Percentiles rank a stretch among this genome's conserved stretches.
Evolutionary conservation across 768 basidiomycete species (phyloP).

Genomic region (Termitomyces sp.): DNA sequence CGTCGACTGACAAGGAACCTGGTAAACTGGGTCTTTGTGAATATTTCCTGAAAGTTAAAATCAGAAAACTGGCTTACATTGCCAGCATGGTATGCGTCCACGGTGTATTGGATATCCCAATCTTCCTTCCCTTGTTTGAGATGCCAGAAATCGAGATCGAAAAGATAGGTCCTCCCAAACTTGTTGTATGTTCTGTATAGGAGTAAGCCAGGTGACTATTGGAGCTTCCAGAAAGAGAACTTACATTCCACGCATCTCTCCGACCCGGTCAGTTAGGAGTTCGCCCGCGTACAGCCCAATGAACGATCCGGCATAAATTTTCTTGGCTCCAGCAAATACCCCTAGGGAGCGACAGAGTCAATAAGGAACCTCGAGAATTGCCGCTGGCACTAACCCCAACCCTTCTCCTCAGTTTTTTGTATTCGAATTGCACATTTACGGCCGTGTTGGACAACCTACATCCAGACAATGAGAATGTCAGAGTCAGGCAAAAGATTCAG

Average conservation of each 20-base stretch:
- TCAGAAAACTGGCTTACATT: conserved; percentile 54
- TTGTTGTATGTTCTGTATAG: conserved; percentile 63
- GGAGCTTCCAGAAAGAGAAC: conserved; percentile 22
- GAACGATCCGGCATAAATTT: conserved; percentile 68
- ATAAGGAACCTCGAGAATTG: not conserved
- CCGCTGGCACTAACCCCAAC: conserved; percentile 66
- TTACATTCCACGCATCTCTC: conserved; percentile 66
- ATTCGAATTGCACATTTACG: conserved; percentile 63
- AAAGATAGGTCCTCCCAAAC: conserved; percentile 76
- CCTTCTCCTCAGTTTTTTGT: conserved; percentile 70
- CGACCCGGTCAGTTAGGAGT: conserved; percentile 65
- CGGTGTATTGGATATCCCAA: conserved; percentile 48
- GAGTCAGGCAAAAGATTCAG: not conserved
- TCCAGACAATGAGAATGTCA: not conserved
- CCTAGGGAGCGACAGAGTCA: conserved; percentile 40
- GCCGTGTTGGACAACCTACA: conserved; percentile 82
- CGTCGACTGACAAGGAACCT: conserved; percentile 68
- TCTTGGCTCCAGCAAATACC: conserved; percentile 63
- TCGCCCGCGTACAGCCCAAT: conserved; percentile 89
- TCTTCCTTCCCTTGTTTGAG: conserved; percentile 39
- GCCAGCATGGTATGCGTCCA: conserved; percentile 88
- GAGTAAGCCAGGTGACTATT: conserved; percentile 6
- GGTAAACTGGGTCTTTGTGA: conserved; percentile 62
- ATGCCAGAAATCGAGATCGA: conserved; percentile 79
- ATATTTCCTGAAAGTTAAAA: not conserved